Base-by-base conservation (phyloP, 2,329 filamentous ascomycete species). In the Stagonosporopsis cucurbitacearum region DNA sequence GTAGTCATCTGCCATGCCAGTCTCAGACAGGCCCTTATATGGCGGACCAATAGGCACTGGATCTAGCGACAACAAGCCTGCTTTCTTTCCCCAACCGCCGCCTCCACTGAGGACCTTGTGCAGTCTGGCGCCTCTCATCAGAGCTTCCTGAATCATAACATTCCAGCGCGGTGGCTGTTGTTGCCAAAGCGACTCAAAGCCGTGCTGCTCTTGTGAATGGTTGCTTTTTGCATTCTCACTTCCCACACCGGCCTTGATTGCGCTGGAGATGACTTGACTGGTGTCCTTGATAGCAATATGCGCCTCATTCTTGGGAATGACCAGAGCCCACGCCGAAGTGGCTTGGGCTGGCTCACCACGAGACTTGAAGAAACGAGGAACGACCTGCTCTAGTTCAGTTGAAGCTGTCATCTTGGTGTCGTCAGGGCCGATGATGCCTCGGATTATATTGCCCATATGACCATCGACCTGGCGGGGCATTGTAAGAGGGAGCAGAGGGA, bases 11-110 rank as follows among this genome's bases (percentile, higher is more conserved):
- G 51, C 22, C 20, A 42, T 12, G 20, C 60, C 59, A 13, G 25
- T 23, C 11, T 48, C n/a, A 7, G 57, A 30, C 23, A 54, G 40
- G 23, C 39, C 61, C 13, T 2, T 20, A 7, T 5, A 2, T 6
- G 48, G 53, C 13, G 53, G 19, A 17, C 53, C 47, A 17, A 51
- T 9, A 25, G 67, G 55, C 23, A 65, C 58, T 2, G 91, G 90
- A 67, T 95, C 91, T 4, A 96, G 80, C 6, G 91, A 91, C 3
- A 96, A 78, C 0, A 96, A 78, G 0, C 91, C 91, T 65, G 89
- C 86, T 72, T 94, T 95, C 52, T 84, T 80, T 15, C 91, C 91
- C 91, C 91, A 96, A 19, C 91, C 91, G 37, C 91, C 91, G 41
- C 91, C 91, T 4, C 91, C 91, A 66, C 90, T 92, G 60, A 93